Percentiles rank a stretch among this genome's conserved stretches.
These are phyloP conservation scores for Candida fluviatilis DNA, from an alignment of 805 yeast species.

Conservation along the genomic window DNA sequence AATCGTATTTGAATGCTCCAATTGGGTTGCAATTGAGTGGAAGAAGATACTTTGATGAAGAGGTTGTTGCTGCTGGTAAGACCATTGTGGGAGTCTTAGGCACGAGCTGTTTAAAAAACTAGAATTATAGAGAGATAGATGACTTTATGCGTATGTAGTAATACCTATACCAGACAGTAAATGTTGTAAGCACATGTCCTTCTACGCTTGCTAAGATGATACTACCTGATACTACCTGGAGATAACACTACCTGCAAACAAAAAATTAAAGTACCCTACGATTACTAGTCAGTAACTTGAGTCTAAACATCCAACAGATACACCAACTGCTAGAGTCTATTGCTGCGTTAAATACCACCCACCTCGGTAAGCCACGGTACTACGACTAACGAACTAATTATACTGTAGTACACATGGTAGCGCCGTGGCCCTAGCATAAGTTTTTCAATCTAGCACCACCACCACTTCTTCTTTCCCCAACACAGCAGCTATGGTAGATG, in stretches of 20 bases:
- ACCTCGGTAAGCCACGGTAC: not conserved
- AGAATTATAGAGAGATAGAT: not conserved
- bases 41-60: constrained; percentile 55
- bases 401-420: too few species aligned
- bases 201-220: too few species aligned
- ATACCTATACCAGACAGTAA: too few species aligned
- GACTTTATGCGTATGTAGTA: not conserved
- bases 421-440: too few species aligned
- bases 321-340: not conserved
- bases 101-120: constrained; percentile 17
- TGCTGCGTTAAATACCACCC: not conserved
- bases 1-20: constrained; percentile 48
- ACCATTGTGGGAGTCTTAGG: constrained; percentile 34
- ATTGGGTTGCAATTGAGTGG: constrained; percentile 51
- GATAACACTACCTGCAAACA: too few species aligned
- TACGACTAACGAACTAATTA: too few species aligned
- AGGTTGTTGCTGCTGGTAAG: constrained; percentile 47
- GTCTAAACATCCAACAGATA: too few species aligned
- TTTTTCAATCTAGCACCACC: not conserved
- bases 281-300: too few species aligned
- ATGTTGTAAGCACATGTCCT: too few species aligned
- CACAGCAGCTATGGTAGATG: constrained; percentile 8
- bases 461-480: not conserved
- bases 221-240: too few species aligned
- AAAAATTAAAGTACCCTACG: too few species aligned